A percentile compares a stretch with the other conserved stretches of the same genome.
Evolutionary conservation across 129 eudicot genomes (phyloP).

Genomic region (Flaveria brownii): DNA sequence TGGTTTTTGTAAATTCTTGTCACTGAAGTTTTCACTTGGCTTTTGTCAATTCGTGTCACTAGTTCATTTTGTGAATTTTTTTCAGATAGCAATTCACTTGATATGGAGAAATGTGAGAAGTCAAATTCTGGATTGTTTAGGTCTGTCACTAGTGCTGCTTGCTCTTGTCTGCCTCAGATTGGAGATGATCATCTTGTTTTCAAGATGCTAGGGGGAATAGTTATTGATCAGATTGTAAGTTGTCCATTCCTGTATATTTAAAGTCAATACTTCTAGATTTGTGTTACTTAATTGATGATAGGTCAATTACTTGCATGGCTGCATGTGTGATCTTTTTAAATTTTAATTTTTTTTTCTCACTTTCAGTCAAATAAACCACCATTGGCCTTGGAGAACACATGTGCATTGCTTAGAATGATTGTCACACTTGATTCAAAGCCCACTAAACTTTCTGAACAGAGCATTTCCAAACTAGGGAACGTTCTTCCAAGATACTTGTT

Average conservation of each 20-base stretch:
- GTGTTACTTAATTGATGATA: too few species aligned
- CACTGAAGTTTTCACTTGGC: background rate
- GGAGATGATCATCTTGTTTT: constrained; percentile 70
- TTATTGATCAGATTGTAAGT: constrained; percentile 71
- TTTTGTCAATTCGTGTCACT: background rate
- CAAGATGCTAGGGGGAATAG: constrained; percentile 66
- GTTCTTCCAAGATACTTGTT: constrained; percentile 64
- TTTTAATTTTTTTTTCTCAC: background rate
- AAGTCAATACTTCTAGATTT: background rate
- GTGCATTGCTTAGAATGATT: constrained; percentile 77
- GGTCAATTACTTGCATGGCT: background rate
- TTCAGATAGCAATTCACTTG: constrained; percentile 47
- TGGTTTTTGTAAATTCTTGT: background rate
- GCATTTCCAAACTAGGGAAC: constrained; percentile 47
- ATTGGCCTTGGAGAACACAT: constrained; percentile 63
- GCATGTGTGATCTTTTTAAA: background rate
- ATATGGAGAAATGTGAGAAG: constrained; percentile 29
- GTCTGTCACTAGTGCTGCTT: constrained; percentile 51
- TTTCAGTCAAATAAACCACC: constrained; percentile 51
- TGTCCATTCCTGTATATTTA: constrained; percentile 13
- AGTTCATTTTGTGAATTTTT: constrained; percentile 10
- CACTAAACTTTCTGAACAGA: constrained; percentile 58
- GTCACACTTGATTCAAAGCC: constrained; percentile 62
- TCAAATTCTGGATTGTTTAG: constrained; percentile 49
- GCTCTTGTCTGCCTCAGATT: constrained; percentile 73